phyloP scores from a whole-genome alignment of 345 rosid species.

The Luvunga scandens region DNA sequence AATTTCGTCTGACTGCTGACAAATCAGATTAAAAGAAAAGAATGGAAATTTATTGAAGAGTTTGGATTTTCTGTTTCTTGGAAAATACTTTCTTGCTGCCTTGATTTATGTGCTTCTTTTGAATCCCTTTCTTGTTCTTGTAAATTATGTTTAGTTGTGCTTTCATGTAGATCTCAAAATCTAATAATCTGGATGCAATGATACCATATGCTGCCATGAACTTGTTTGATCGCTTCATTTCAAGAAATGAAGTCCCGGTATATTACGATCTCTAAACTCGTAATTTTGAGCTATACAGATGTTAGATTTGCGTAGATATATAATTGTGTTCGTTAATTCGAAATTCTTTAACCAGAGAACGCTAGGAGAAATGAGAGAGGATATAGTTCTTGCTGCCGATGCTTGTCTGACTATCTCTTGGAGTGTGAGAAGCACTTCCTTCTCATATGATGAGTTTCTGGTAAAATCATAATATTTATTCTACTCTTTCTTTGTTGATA shows the following conservation, averaged over 20 bases:
- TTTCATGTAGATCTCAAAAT: background rate
- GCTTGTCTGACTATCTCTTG: background rate
- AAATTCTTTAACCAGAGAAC: background rate
- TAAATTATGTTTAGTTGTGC: background rate
- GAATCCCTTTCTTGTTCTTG: background rate
- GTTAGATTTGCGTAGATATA: background rate
- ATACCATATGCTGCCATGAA: background rate
- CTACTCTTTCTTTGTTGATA: too few relatives aligned
- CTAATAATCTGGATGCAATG: background rate
- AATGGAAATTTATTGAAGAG: background rate
- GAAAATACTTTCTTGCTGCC: background rate
- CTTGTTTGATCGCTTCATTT: slow-evolving; percentile 1
- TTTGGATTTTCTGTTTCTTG: background rate
- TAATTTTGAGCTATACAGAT: background rate
- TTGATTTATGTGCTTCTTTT: background rate
- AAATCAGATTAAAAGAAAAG: background rate
- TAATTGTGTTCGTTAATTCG: background rate
- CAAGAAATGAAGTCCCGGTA: slow-evolving; percentile 5
- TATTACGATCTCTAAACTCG: background rate
- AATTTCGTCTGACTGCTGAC: background rate
- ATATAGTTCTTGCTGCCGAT: background rate
- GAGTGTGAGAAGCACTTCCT: background rate
- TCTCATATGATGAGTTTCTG: background rate
- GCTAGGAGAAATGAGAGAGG: background rate
- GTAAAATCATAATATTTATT: background rate